Percentiles rank a stretch among this genome's conserved stretches.
phyloP scores from a whole-genome alignment of 176 grass and related monocot genomes.

The Dactylis glomerata region DNA sequence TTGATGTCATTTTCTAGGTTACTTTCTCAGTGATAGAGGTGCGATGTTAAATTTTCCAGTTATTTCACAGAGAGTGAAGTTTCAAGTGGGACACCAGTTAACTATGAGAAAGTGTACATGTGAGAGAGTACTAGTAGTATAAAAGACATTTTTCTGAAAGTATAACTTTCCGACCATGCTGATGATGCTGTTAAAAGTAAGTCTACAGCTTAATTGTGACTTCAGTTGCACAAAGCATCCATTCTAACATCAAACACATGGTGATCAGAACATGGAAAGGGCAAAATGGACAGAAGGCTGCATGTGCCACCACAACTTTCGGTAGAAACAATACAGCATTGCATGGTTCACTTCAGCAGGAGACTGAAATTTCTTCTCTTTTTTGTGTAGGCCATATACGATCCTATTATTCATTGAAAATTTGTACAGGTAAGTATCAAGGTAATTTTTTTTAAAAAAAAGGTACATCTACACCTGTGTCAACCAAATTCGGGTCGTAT shows the following conservation, averaged over 20 bases:
- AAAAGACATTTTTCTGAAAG: neutral
- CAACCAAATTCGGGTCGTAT: no score
- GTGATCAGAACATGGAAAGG: neutral
- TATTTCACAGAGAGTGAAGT: neutral
- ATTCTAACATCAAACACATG: neutral
- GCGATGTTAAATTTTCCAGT: no score
- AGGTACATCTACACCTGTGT: no score
- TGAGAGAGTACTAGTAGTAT: neutral
- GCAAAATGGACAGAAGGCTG: constrained; percentile 13
- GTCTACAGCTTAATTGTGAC: neutral
- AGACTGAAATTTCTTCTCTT: no score
- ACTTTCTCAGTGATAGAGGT: neutral
- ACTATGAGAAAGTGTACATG: neutral
- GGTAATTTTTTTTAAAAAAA: no score
- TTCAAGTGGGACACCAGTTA: neutral
- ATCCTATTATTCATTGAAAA: no score
- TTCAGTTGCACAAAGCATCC: neutral
- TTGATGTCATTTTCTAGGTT: neutral
- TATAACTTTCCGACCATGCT: neutral
- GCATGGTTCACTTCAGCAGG: constrained; percentile 2
- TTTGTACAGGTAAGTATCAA: no score
- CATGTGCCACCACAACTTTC: constrained; percentile 44
- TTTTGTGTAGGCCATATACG: no score
- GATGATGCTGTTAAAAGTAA: neutral
- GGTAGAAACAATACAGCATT: constrained; percentile 39